Conservation (phyloP, 208 protist species). For the Blechomonas ayalai region DNA sequence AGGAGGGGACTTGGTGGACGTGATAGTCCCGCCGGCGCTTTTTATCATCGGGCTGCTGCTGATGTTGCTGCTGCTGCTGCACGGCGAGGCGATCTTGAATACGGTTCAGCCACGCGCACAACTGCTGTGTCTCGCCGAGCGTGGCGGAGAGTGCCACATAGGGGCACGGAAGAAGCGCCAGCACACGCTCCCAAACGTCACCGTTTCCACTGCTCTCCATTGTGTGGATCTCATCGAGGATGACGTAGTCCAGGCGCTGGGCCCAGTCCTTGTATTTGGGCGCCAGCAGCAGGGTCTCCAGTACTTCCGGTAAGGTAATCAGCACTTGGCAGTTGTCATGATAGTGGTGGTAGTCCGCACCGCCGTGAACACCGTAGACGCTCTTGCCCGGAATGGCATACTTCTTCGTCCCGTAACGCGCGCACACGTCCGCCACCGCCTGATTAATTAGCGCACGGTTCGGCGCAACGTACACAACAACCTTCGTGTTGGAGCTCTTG, state of each 20-base stretch:
- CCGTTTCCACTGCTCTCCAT: constrained; percentile 89
- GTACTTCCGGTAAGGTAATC: constrained; percentile 88
- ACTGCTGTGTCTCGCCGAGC: constrained; percentile 87
- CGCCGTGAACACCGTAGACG: constrained; percentile 84
- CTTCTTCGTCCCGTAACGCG: constrained; percentile 86
- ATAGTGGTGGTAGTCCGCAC: constrained; percentile 79
- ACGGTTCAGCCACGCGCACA: constrained; percentile 89
- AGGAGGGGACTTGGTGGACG: constrained; percentile 68
- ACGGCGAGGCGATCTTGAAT: constrained; percentile 57
- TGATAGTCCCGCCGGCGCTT: constrained; percentile 47
- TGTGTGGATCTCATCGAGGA: constrained; percentile 95
- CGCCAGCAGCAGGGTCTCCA: constrained; percentile 91
- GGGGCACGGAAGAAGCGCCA: constrained; percentile 85
- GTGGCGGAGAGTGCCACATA: constrained; percentile 95
- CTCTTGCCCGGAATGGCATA: constrained; percentile 62
- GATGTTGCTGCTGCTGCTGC: constrained; percentile 16
- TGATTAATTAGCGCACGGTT: constrained; percentile 94
- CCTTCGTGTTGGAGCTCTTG: constrained; percentile 67
- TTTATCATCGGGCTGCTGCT: constrained; percentile 4
- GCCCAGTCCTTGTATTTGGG: constrained; percentile 79
- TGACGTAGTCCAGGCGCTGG: constrained; percentile 89
- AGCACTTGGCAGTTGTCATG: constrained; percentile 91
- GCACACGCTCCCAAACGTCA: constrained; percentile 91
- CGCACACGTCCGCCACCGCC: constrained; percentile 90
- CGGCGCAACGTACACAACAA: constrained; percentile 91